Evolutionary conservation across 306 rosid genomes (phyloP).

Genomic region (Cucurbita moschata): DNA sequence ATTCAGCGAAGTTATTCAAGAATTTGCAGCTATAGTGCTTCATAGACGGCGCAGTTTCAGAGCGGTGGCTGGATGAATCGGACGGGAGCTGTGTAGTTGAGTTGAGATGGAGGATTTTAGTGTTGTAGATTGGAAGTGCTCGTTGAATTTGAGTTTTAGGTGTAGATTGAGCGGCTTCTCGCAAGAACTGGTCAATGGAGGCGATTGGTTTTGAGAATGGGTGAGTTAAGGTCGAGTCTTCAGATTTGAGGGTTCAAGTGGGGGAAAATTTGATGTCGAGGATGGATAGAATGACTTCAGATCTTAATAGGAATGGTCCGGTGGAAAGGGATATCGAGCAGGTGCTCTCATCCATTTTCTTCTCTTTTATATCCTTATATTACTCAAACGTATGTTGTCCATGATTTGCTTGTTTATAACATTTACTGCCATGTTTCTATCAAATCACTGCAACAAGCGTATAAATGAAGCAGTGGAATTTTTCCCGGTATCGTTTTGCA

Average conservation of each 20-base stretch:
- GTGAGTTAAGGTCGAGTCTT: slow-evolving; percentile 30
- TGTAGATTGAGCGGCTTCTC: slow-evolving; percentile 17
- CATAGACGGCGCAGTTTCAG: slow-evolving; percentile 14
- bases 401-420: background rate
- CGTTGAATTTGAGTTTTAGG: slow-evolving; percentile 23
- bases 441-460: background rate
- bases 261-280: slow-evolving; percentile 39
- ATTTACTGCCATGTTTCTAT: background rate
- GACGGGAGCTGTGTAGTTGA: slow-evolving; percentile 13
- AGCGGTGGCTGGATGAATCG: slow-evolving; percentile 19
- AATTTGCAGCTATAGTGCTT: slow-evolving; percentile 16
- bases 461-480: background rate
- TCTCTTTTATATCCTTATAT: background rate
- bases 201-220: slow-evolving; percentile 47
- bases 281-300: slow-evolving; percentile 77
- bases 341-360: slow-evolving; percentile 32
- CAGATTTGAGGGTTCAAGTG: slow-evolving; percentile 35
- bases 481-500: background rate
- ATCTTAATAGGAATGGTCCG: slow-evolving; percentile 79
- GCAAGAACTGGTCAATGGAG: slow-evolving; percentile 48
- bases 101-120: slow-evolving; percentile 46
- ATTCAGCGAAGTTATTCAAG: background rate
- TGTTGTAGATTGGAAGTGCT: slow-evolving; percentile 22
- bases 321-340: slow-evolving; percentile 93
- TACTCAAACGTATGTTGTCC: background rate